A percentile compares a stretch with the other conserved stretches of the same genome.
Conservation (phyloP, 2,329 filamentous ascomycete genomes). For the Ilyonectria mors-panacis region DNA sequence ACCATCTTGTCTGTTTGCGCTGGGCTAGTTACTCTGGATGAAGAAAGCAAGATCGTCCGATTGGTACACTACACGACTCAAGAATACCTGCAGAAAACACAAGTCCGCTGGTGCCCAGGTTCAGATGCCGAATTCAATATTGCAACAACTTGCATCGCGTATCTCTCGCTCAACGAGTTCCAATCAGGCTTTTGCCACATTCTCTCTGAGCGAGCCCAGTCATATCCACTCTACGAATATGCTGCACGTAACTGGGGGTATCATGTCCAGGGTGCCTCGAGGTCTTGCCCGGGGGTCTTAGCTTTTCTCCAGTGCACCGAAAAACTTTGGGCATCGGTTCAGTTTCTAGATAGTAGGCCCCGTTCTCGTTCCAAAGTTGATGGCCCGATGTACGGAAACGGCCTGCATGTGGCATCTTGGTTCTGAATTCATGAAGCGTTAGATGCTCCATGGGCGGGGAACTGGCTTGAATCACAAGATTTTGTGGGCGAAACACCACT, state of each 20-base stretch:
- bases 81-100: slow-evolving; percentile 17
- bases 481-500: background rate
- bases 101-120: slow-evolving; percentile 1
- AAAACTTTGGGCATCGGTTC: background rate
- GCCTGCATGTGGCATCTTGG: slow-evolving; percentile 1
- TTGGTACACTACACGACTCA: slow-evolving; percentile 17
- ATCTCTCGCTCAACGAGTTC: slow-evolving; percentile 10
- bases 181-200: background rate
- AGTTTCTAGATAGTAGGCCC: no score
- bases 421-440: background rate
- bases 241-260: slow-evolving; percentile 13
- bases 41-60: slow-evolving; percentile 1
- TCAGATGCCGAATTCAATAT: slow-evolving; percentile 3
- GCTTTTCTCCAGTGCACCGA: background rate
- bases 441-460: background rate
- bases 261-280: background rate
- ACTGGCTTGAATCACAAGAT: slow-evolving; percentile 4
- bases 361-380: background rate
- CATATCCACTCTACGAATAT: slow-evolving; percentile 16
- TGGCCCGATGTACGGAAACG: background rate
- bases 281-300: background rate
- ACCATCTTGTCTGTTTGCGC: slow-evolving; percentile 14
- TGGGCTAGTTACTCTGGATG: slow-evolving; percentile 15
- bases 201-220: background rate
- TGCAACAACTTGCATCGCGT: slow-evolving; percentile 5